phyloP scores from a whole-genome alignment of 192 early-diverging fungal species.

The Coemansia sp. region DNA sequence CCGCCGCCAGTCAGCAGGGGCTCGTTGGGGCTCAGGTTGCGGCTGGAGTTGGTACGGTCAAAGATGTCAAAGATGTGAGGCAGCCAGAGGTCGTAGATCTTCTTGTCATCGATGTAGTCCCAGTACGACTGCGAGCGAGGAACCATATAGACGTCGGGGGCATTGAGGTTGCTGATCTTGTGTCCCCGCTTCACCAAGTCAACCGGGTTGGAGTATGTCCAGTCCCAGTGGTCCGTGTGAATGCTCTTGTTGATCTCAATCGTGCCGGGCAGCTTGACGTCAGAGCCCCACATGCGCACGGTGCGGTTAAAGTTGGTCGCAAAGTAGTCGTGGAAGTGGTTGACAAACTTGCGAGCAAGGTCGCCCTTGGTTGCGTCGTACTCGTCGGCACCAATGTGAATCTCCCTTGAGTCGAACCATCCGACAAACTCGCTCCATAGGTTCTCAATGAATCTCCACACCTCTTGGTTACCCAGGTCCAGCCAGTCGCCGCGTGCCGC shows the following conservation, averaged over 20 bases:
- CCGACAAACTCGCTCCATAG: conserved; percentile 50
- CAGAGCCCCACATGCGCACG: conserved; percentile 52
- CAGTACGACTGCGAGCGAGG: conserved; percentile 44
- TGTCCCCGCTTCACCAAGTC: conserved; percentile 37
- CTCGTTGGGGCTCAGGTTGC: conserved; percentile 32
- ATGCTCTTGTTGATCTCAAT: conserved; percentile 44
- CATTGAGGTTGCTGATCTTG: conserved; percentile 50
- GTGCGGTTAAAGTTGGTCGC: conserved; percentile 41
- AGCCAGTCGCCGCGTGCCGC: conserved; percentile 48
- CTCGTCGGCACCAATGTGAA: conserved; percentile 52
- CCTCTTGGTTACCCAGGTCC: conserved; percentile 48
- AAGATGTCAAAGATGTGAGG: conserved; percentile 45
- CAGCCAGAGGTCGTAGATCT: conserved; percentile 50
- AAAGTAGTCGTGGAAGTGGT: conserved; percentile 46
- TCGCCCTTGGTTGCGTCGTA: conserved; percentile 46
- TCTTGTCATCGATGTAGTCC: conserved; percentile 28
- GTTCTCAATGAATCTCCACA: conserved; percentile 33
- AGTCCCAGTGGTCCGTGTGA: conserved; percentile 39
- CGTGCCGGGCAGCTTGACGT: conserved; percentile 38
- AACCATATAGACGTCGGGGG: conserved; percentile 45
- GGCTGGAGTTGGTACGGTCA: conserved; percentile 40
- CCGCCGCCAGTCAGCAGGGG: conserved; percentile 45
- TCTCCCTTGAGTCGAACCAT: conserved; percentile 51
- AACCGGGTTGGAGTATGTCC: conserved; percentile 25
- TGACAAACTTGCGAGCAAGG: conserved; percentile 39